These are phyloP conservation scores for Cytospora piceicola DNA, from an alignment of 2,329 filamentous ascomycete genomes.

Conservation along the genomic window DNA sequence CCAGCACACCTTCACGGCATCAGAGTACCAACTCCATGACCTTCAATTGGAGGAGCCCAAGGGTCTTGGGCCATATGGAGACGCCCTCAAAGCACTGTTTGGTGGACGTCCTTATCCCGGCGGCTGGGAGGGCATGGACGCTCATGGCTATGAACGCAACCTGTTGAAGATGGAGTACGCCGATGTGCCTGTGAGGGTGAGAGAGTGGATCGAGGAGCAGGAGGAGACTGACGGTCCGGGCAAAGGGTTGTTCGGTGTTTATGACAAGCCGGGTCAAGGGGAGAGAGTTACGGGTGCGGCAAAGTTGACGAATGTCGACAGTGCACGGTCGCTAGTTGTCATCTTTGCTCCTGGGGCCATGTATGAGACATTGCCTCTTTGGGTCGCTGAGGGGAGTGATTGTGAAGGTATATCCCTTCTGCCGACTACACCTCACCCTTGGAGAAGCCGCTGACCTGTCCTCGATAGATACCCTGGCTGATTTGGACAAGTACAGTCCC, in stretches of 20 bases:
- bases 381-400: conserved; percentile 48
- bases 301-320: conserved; percentile 37
- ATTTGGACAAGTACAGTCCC: conserved; percentile 37
- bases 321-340: conserved; percentile 40
- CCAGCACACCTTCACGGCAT: conserved; percentile 42
- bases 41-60: conserved; percentile 43
- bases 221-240: conserved; percentile 41
- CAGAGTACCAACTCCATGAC: conserved; percentile 50
- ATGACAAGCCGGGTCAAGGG: conserved; percentile 42
- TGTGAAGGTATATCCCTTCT: conserved; percentile 44
- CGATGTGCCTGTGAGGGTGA: conserved; percentile 47
- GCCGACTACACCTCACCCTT: neutral
- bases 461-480: conserved; percentile 36
- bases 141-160: conserved; percentile 53
- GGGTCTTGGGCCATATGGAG: conserved; percentile 46
- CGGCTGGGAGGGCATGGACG: conserved; percentile 56
- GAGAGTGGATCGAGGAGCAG: conserved; percentile 53
- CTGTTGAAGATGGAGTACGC: conserved; percentile 52
- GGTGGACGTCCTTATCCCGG: conserved; percentile 51
- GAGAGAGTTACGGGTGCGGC: conserved; percentile 45
- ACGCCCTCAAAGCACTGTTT: conserved; percentile 48
- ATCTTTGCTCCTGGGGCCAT: conserved; percentile 58
- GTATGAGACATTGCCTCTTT: conserved; percentile 54
- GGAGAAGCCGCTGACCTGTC: neutral
- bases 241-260: conserved; percentile 48